Conservation (phyloP, 2,329 filamentous ascomycete species). For the Xylariales sp. region DNA sequence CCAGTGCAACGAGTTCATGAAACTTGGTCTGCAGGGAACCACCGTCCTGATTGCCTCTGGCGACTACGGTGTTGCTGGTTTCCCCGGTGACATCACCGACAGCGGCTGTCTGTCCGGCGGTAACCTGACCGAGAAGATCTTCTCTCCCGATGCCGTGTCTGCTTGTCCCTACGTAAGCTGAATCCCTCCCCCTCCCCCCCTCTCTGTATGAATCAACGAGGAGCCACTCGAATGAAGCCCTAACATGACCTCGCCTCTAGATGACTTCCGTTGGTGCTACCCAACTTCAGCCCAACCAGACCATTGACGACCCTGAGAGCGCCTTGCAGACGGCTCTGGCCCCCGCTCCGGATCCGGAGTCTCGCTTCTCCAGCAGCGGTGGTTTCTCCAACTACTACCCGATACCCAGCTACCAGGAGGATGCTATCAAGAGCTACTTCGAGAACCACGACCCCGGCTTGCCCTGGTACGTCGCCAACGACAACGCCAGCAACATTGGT, state of each 20-base stretch:
- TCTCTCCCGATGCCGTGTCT: slow-evolving; percentile 30
- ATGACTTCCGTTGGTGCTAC: slow-evolving; percentile 30
- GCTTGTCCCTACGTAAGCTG: slow-evolving; percentile 45
- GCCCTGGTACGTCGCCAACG: slow-evolving; percentile 9
- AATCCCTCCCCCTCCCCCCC: no score
- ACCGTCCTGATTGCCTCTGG: slow-evolving; percentile 10
- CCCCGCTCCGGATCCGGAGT: slow-evolving; percentile 6
- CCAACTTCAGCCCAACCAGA: slow-evolving; percentile 13
- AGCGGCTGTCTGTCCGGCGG: slow-evolving; percentile 1
- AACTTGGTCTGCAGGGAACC: slow-evolving; percentile 26
- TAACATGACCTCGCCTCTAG: slow-evolving; percentile 20
- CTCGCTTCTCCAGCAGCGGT: slow-evolving; percentile 9
- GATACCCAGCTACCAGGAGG: slow-evolving; percentile 38
- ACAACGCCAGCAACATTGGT: slow-evolving; percentile 29
- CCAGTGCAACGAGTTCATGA: slow-evolving; percentile 40
- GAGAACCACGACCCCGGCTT: slow-evolving; percentile 31
- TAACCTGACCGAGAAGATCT: slow-evolving; percentile 11
- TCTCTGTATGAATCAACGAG: no score
- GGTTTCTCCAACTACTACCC: slow-evolving; percentile 18
- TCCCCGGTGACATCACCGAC: slow-evolving; percentile 2
- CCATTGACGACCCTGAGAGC: neutral
- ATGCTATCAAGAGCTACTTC: slow-evolving; percentile 35
- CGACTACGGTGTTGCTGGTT: slow-evolving; percentile 8
- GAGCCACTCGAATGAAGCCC: no score
- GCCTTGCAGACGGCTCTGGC: slow-evolving; percentile 1